phyloP scores from a whole-genome alignment of 495 filamentous ascomycete species.

The Penicillium coffeae region DNA sequence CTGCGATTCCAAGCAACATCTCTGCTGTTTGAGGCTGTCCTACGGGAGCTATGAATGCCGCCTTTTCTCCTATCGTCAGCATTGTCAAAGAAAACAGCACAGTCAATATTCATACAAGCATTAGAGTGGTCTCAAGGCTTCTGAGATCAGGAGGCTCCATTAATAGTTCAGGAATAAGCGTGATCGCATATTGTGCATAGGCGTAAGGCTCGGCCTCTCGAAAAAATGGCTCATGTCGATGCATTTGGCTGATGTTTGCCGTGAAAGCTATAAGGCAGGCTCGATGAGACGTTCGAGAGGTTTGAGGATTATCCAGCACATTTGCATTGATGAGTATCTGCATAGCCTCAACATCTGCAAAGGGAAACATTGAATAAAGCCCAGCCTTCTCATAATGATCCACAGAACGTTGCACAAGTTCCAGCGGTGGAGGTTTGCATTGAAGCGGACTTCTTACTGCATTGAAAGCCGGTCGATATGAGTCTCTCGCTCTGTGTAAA shows the following conservation, averaged over 20 bases:
- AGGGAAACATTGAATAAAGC: constrained; percentile 26
- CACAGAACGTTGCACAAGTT: constrained; percentile 17
- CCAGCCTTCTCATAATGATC: constrained; percentile 18
- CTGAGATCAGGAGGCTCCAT: constrained; percentile 19
- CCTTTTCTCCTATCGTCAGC: no score
- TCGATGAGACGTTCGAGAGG: constrained; percentile 10
- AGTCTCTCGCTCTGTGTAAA: constrained; percentile 8
- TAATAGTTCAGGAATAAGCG: constrained; percentile 17
- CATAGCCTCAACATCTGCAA: constrained; percentile 17
- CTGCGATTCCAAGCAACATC: constrained; percentile 18
- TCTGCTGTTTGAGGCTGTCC: constrained; percentile 21
- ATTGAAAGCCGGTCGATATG: constrained; percentile 7
- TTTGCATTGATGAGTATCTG: constrained; percentile 14
- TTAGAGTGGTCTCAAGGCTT: constrained; percentile 21
- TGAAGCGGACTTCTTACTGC: background rate
- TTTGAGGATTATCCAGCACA: constrained; percentile 11
- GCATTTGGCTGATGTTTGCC: constrained; percentile 22
- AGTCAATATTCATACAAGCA: constrained; percentile 19
- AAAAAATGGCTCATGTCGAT: constrained; percentile 22
- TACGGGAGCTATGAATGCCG: constrained; percentile 18
- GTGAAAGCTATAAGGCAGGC: constrained; percentile 26
- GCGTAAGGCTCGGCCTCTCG: constrained; percentile 17
- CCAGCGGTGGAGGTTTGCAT: constrained; percentile 17
- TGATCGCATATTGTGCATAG: constrained; percentile 21
- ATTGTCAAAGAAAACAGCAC: no score